A percentile compares a stretch with the other conserved stretches of the same genome.
Conservation (phyloP, 371 early-diverging fungal species). For the Syncephalis fuscata region DNA sequence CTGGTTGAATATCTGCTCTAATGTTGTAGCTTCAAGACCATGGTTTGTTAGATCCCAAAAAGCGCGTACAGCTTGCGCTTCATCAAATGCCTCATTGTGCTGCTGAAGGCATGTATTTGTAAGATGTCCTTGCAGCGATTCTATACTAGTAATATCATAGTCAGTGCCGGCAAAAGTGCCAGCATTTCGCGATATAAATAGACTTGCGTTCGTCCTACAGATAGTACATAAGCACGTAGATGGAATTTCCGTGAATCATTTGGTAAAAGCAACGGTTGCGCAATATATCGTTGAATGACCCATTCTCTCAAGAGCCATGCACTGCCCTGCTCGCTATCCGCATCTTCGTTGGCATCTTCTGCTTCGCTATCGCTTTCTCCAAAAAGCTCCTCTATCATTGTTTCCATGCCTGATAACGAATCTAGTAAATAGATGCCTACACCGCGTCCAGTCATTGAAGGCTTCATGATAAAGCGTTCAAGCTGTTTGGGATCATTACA, state of each 20-base stretch:
- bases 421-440: too few relatives aligned
- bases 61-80: slow-evolving; percentile 29
- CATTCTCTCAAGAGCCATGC: slow-evolving; percentile 35
- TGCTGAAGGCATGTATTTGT: slow-evolving; percentile 55
- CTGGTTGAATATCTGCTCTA: slow-evolving; percentile 29
- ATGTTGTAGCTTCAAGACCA: slow-evolving; percentile 8
- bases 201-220: slow-evolving; percentile 41
- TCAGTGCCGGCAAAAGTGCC: slow-evolving; percentile 41
- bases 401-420: too few relatives aligned
- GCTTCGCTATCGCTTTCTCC: slow-evolving; percentile 1
- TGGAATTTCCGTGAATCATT: slow-evolving; percentile 40
- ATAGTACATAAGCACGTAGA: slow-evolving; percentile 47
- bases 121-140: slow-evolving; percentile 34
- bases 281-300: slow-evolving; percentile 51
- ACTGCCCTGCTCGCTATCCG: slow-evolving; percentile 7
- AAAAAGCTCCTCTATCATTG: slow-evolving; percentile 20
- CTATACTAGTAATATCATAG: slow-evolving; percentile 21
- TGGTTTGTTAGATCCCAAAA: slow-evolving; percentile 34
- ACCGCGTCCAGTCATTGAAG: too few relatives aligned
- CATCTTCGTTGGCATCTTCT: slow-evolving; percentile 7
- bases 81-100: slow-evolving; percentile 28
- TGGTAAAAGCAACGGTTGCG: slow-evolving; percentile 32
- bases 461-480: slow-evolving; percentile 41
- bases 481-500: too few relatives aligned
- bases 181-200: slow-evolving; percentile 48